Percentiles rank a stretch among this genome's conserved stretches.
phyloP scores from a whole-genome alignment of 2,329 filamentous ascomycete species.

The Camillea tinctor region DNA sequence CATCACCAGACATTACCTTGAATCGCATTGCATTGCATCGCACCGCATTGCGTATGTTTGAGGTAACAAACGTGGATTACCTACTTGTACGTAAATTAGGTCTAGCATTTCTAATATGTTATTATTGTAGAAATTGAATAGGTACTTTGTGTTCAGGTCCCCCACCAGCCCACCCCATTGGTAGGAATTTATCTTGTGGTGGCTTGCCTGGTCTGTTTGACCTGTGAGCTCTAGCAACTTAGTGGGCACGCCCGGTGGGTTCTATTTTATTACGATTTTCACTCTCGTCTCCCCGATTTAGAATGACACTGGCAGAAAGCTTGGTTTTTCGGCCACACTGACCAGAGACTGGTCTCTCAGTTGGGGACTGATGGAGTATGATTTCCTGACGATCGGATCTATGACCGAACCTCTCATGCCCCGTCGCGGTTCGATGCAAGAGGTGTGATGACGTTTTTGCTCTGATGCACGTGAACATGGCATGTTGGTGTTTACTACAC shows the following conservation, averaged over 20 bases:
- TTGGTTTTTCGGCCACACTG: background rate
- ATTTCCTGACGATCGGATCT: background rate
- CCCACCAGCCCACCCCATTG: no score
- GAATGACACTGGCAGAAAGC: background rate
- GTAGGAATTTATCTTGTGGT: background rate
- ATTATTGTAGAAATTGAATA: no score
- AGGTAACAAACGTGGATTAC: no score
- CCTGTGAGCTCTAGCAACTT: background rate
- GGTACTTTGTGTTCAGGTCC: no score
- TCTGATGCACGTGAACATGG: background rate
- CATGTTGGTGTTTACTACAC: background rate
- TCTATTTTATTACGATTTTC: background rate
- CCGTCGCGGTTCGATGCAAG: background rate
- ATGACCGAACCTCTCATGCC: background rate
- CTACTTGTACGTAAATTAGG: no score
- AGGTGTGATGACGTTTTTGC: background rate
- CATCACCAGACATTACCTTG: no score
- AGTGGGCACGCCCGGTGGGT: background rate
- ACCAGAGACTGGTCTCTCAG: background rate
- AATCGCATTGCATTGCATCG: no score
- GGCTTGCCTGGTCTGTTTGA: background rate
- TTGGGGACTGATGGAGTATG: background rate
- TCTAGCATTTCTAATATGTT: no score
- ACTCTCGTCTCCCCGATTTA: background rate
- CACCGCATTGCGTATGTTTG: no score